phyloP scores from a whole-genome alignment of 192 early-diverging fungal species.

The Mortierella antarctica region DNA sequence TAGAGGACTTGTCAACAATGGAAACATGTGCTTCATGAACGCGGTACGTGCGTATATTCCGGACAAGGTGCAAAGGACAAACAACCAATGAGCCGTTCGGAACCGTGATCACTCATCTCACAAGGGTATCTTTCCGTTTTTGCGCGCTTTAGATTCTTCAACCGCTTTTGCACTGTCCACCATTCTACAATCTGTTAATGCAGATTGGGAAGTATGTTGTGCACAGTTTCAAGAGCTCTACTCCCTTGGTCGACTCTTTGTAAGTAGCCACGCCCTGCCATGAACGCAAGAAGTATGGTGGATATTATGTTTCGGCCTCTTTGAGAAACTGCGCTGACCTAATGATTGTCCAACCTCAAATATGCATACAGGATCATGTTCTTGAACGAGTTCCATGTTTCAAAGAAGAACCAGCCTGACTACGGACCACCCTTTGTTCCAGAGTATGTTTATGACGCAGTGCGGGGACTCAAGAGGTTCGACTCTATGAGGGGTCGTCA shows the following conservation, averaged over 20 bases:
- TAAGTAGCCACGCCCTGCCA: conserved; percentile 49
- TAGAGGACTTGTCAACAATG: conserved; percentile 94
- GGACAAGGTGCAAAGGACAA: neutral
- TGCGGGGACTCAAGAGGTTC: conserved; percentile 81
- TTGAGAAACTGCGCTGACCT: neutral
- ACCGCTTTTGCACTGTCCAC: conserved; percentile 90
- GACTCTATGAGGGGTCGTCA: conserved; percentile 85
- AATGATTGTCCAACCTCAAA: neutral
- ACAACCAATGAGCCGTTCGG: neutral
- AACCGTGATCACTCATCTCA: conserved; percentile 1
- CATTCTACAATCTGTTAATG: conserved; percentile 90
- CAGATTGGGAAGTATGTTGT: conserved; percentile 70
- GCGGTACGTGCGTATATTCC: conserved; percentile 67
- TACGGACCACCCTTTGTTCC: conserved; percentile 87
- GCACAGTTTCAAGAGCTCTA: conserved; percentile 79
- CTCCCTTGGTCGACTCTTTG: conserved; percentile 90
- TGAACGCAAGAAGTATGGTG: neutral
- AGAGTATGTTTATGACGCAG: conserved; percentile 92
- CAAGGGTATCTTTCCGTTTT: neutral
- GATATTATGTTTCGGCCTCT: neutral
- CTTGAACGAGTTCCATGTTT: conserved; percentile 65
- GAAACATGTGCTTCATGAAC: conserved; percentile 99
- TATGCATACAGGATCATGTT: conserved; percentile 65
- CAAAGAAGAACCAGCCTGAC: conserved; percentile 53
- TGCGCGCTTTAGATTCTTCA: conserved; percentile 73